Evolutionary conservation across 2,329 filamentous ascomycete genomes (phyloP).

Genomic region (Fusarium chuoi): DNA sequence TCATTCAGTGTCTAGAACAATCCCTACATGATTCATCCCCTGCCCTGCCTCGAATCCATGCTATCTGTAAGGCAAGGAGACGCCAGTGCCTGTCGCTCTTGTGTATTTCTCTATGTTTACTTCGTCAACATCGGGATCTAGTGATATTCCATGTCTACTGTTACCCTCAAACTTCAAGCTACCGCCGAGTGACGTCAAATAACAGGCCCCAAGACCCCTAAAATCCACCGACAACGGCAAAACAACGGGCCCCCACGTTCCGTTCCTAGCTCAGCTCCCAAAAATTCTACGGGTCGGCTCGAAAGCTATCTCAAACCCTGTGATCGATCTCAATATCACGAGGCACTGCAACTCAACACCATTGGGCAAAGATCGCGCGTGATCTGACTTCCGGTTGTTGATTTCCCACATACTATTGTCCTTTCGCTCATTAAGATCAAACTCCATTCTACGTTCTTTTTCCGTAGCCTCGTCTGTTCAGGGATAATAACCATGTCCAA

Average conservation of each 20-base stretch:
- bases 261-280: conserved; percentile 22
- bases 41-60: not conserved
- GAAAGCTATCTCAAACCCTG: conserved; percentile 20
- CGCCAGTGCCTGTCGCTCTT: not conserved
- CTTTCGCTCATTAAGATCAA: not conserved
- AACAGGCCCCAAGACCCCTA: conserved; percentile 13
- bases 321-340: conserved; percentile 33
- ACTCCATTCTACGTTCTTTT: not conserved
- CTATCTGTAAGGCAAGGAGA: not conserved
- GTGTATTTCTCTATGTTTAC: not conserved
- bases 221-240: conserved; percentile 27
- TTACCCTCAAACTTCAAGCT: not conserved
- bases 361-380: conserved; percentile 26
- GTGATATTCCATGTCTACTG: not conserved
- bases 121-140: not conserved
- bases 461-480: not conserved
- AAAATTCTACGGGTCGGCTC: conserved; percentile 23
- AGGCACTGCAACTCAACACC: conserved; percentile 23
- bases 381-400: not conserved
- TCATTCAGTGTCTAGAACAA: not conserved
- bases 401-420: not conserved
- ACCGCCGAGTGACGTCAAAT: conserved; percentile 26
- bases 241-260: conserved; percentile 39
- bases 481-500: conserved; percentile 72
- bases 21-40: not conserved